Evolutionary conservation across 768 basidiomycete genomes (phyloP), one percentile per base, ranked within the genome.

Genomic region (Xerocomus brunneocitrinus): DNA sequence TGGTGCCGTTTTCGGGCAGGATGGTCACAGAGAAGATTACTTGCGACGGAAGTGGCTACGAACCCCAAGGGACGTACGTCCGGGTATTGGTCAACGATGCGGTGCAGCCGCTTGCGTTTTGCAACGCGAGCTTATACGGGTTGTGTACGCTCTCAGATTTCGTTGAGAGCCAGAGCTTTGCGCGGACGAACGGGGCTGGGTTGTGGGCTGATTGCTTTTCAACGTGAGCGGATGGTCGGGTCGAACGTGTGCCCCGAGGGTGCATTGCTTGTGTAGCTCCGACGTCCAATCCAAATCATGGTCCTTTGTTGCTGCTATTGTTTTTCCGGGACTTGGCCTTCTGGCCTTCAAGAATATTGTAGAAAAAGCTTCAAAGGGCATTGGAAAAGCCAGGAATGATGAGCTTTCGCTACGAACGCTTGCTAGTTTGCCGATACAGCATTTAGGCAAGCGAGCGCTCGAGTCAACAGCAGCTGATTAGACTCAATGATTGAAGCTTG

Each of bases 41-140:
- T 6, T 89, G 88, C 50, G 24, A 24, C 4, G 27, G 49, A 53
- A 28, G 25, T 35, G 35, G 47, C 14, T 25, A 16, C 62, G 62
- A 14, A 32, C 40, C 44, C 2, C 30, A 50, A 5, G 68, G 68
- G 40, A 74, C 77, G 51, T 83, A 77, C 60, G 81, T 93, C 35
- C 73, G 91, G 57, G 73, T 92, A 14, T 69, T 92, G 28, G 82
- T 92, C 53, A 88, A 89, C 57, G 86, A 91, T 60, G 83, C 76
- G 7, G 55, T 87, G 39, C 82, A 85, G 62, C 78, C 80, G 0
- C 62, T 85, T 42, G 71, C 70, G 43, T 84, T 87, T 62, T 87
- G 84, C 57, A 75, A 74, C 9, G 80, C 74, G 58, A 65, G 55
- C 36, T 53, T 64, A 43, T 62, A 82, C 46, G 82, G 86, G 14